Percentiles rank a stretch among this genome's conserved stretches.
Conservation (phyloP, 2,329 filamentous ascomycete species). For the Ascochyta viciae-villosae region DNA sequence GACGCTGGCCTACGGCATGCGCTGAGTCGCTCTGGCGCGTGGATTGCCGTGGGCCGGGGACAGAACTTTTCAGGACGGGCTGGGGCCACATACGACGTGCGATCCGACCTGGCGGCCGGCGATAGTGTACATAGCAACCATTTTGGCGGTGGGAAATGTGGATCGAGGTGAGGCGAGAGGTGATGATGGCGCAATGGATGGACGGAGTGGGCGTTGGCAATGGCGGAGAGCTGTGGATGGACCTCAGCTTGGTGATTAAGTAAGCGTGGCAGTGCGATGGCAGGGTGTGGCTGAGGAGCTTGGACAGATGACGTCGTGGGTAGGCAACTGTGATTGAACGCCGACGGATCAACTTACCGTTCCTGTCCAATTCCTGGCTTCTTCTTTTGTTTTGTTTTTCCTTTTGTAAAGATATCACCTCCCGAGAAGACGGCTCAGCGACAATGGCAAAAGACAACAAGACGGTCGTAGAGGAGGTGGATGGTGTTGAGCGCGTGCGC, state of each 20-base stretch:
- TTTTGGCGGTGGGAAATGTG: constrained; percentile 43
- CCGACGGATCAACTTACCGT: neutral
- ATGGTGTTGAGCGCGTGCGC: constrained; percentile 52
- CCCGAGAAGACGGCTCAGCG: neutral
- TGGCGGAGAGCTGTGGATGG: constrained; percentile 33
- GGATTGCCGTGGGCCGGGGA: too few relatives aligned
- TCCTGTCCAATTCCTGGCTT: neutral
- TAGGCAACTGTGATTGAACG: constrained; percentile 4
- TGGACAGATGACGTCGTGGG: constrained; percentile 9
- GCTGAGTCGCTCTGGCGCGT: neutral
- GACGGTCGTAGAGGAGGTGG: constrained; percentile 29
- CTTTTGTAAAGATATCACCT: neutral
- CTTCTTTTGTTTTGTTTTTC: neutral
- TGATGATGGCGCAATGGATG: constrained; percentile 44
- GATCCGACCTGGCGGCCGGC: constrained; percentile 62
- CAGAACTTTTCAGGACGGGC: constrained; percentile 22
- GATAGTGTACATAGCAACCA: constrained; percentile 62
- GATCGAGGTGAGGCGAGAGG: constrained; percentile 24
- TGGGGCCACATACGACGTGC: constrained; percentile 56
- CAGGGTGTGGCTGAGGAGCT: neutral
- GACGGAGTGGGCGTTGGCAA: constrained; percentile 19
- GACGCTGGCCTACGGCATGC: too few relatives aligned
- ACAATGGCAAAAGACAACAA: constrained; percentile 50
- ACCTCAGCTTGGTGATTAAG: constrained; percentile 25
- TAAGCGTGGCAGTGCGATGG: constrained; percentile 8